These are phyloP conservation scores for Phlebopus sp. DNA, from an alignment of 1,284 basidiomycete species.

Conservation along the genomic window DNA sequence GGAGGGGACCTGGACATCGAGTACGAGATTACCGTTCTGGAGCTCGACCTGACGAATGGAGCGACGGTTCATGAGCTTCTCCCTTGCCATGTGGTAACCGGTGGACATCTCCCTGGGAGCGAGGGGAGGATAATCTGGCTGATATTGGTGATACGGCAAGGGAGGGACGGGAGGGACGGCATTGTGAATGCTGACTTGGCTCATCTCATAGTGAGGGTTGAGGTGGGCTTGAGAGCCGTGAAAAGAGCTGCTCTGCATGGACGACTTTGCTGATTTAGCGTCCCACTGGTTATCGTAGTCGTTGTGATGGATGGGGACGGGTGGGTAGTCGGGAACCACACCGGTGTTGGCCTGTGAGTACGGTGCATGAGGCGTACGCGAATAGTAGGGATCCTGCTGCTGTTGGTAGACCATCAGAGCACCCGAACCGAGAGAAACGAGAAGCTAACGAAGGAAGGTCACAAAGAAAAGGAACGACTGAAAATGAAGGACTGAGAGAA, in stretches of 20 bases:
- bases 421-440: neutral
- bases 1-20: conserved; percentile 77
- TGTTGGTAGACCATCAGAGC: conserved; percentile 53
- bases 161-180: conserved; percentile 49
- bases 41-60: conserved; percentile 81
- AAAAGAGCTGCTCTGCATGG: conserved; percentile 58
- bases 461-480: conserved; percentile 1
- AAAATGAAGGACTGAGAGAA: conserved; percentile 3
- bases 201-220: conserved; percentile 57
- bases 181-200: conserved; percentile 41
- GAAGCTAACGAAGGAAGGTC: neutral
- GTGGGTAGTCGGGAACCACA: conserved; percentile 38
- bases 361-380: conserved; percentile 16
- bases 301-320: conserved; percentile 22
- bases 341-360: conserved; percentile 25
- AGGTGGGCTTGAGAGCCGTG: conserved; percentile 71
- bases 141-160: conserved; percentile 44
- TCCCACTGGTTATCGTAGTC: conserved; percentile 61
- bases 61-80: conserved; percentile 75
- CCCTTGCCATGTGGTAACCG: conserved; percentile 68
- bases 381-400: conserved; percentile 40
- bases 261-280: conserved; percentile 59
- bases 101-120: conserved; percentile 46
- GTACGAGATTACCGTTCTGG: conserved; percentile 78
- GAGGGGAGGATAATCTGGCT: conserved; percentile 54